phyloP scores from a whole-genome alignment of 345 rosid species.

The Salix brachista region DNA sequence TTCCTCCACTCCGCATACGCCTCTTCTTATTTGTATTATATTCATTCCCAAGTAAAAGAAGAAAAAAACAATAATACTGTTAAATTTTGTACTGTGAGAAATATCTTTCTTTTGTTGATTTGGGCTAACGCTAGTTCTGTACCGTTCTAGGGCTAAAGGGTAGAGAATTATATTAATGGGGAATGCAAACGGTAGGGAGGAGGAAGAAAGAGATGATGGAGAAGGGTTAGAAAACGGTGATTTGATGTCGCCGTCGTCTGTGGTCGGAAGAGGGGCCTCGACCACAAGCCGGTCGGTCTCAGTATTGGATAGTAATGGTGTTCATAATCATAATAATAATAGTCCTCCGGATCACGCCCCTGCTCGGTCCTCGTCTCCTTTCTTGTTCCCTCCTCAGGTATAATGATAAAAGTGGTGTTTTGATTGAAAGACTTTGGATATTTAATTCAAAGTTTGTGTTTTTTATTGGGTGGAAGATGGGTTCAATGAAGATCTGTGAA shows the following conservation, averaged over 20 bases:
- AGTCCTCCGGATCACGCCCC: constrained; percentile 55
- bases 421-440: neutral
- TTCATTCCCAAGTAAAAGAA: no score
- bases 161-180: constrained; percentile 48
- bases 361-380: constrained; percentile 54
- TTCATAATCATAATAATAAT: neutral
- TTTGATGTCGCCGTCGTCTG: no score
- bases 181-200: constrained; percentile 73
- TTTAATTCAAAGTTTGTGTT: neutral
- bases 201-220: constrained; percentile 41
- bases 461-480: neutral
- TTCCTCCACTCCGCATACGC: neutral
- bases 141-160: neutral
- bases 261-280: neutral
- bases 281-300: neutral
- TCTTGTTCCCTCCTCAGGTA: constrained; percentile 72
- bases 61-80: neutral
- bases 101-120: neutral
- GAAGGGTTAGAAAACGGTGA: constrained; percentile 19
- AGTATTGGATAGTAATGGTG: neutral
- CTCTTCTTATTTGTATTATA: neutral
- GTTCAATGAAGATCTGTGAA: neutral
- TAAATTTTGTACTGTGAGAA: neutral
- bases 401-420: neutral
- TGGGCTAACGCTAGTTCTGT: neutral